phyloP scores from a whole-genome alignment of 1,139 yeast genomes.

The Komagataea norvegica region DNA sequence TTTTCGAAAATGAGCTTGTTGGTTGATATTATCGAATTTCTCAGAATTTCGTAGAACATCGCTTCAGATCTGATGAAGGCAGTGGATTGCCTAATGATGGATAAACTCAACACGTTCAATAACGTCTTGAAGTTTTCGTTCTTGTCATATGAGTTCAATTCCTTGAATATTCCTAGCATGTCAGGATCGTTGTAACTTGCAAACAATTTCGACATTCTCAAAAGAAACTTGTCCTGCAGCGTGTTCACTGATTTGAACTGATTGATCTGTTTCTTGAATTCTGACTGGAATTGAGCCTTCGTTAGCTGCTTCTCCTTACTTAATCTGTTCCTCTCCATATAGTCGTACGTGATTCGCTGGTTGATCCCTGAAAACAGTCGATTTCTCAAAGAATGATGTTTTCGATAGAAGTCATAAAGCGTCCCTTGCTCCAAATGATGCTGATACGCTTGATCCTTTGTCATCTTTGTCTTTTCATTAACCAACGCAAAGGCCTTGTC shows the following conservation, averaged over 20 bases:
- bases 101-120: conserved; percentile 11
- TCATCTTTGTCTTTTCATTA: neutral
- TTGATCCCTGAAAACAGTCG: conserved; percentile 2
- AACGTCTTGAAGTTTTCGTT: conserved; percentile 18
- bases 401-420: conserved; percentile 6
- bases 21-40: conserved; percentile 9
- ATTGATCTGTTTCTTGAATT: conserved; percentile 2
- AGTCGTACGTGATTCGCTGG: conserved; percentile 3
- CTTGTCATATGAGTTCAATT: conserved; percentile 6
- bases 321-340: conserved; percentile 2
- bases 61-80: conserved; percentile 7
- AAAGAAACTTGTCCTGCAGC: conserved; percentile 11
- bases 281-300: conserved; percentile 1
- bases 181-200: conserved; percentile 6
- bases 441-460: neutral
- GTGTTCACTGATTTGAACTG: neutral
- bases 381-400: conserved; percentile 3
- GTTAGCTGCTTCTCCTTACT: neutral
- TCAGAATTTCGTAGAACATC: conserved; percentile 7
- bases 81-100: conserved; percentile 8
- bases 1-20: conserved; percentile 14
- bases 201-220: conserved; percentile 11
- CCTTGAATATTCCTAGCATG: conserved; percentile 4
- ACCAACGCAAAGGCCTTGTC: neutral
- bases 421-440: conserved; percentile 3